Conservation (phyloP, 805 yeast genomes). For the Priceomyces haplophilus region DNA sequence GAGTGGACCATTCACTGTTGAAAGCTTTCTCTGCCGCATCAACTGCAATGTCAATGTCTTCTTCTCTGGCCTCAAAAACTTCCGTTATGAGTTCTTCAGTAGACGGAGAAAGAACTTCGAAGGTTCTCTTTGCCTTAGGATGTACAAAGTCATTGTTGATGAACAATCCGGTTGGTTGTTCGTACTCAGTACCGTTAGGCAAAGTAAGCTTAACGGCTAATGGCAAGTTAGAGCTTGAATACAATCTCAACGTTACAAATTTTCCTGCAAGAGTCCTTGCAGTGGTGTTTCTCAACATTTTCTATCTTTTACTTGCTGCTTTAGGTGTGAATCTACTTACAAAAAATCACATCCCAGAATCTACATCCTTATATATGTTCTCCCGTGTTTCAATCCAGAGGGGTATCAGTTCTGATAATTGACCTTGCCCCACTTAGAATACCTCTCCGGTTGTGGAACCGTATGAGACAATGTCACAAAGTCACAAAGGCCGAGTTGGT, state of each 20-base stretch:
- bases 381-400: no score
- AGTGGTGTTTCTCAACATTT: constrained; percentile 9
- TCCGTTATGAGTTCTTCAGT: constrained; percentile 68
- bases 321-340: no score
- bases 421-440: no score
- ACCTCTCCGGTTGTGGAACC: no score
- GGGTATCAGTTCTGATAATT: no score
- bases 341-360: no score
- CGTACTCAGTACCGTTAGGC: constrained; percentile 71
- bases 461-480: no score
- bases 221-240: constrained; percentile 25
- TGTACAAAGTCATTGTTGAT: constrained; percentile 79
- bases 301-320: neutral
- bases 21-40: constrained; percentile 80
- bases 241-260: neutral
- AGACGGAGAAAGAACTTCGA: constrained; percentile 63
- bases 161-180: constrained; percentile 86
- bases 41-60: constrained; percentile 82
- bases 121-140: constrained; percentile 54
- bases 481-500: no score
- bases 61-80: constrained; percentile 71
- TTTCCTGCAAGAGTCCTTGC: constrained; percentile 4
- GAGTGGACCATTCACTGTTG: constrained; percentile 58
- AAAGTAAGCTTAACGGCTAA: constrained; percentile 46
- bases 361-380: no score